Base-by-base conservation (phyloP, 768 basidiomycete species). In the Collybia sordida region DNA sequence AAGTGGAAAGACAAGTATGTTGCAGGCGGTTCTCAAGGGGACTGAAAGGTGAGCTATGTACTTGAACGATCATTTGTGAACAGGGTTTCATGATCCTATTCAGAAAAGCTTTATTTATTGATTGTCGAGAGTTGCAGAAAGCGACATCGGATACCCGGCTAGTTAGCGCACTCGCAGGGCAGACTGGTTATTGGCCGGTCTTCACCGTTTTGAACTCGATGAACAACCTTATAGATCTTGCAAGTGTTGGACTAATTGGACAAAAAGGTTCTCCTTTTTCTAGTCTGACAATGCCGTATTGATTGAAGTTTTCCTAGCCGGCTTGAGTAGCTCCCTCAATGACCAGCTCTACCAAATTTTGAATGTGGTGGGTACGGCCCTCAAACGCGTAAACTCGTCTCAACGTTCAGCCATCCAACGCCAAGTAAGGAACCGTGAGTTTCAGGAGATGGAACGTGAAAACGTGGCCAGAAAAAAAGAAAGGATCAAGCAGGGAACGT, bases 171-270 rank as follows among this genome's bases (percentile, higher is more conserved):
- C 72, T 98, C 7, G 93, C 95, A 0, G 69, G 67, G 5, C 90
- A 97, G 59, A 92, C 89, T 0, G 94, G 96, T 28, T 93, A 92
- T 62, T 88, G 85, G 77, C 95, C 94, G 4, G 78, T 92, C 5
- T 95, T 97, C 68, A 86, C 86, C 4, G 88, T 93, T 69, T 71
- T 92, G 42, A 85, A 86, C 59, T 92, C 89, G 0, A 68, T 92
- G 62, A 89, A 81, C 59, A 87, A 81, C 54, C 69, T 98, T 49
- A 82, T 98, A 53, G 96, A 98, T 63, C 77, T 98, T n/a, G 93
- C 92, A 1, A 87, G 86, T 51, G 81, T 94, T 37, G 95, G 95
- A 1, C 61, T 98, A n/a, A 97, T 97, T 57, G 97, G 97, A 2
- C 93, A 97, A 62, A 98, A 98, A 72, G 82, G 91, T 88, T 47